phyloP scores from a whole-genome alignment of 2,329 filamentous ascomycete species.

The Diaporthe sp. region DNA sequence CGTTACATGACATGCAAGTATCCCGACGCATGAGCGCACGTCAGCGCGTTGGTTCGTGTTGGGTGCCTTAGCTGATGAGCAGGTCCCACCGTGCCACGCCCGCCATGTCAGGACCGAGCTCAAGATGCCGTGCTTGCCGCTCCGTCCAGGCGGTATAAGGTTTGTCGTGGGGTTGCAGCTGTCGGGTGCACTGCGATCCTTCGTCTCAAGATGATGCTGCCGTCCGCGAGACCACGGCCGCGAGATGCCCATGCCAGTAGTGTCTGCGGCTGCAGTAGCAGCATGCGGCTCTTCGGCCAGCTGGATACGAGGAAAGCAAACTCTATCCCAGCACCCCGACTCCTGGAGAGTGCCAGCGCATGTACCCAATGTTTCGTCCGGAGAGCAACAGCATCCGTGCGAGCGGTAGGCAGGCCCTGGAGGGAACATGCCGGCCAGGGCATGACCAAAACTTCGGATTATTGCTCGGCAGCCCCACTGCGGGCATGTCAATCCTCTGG shows the following conservation, averaged over 20 bases:
- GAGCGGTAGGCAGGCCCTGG: not conserved
- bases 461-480: slow-evolving; percentile 19
- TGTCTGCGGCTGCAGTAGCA: slow-evolving; percentile 12
- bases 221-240: not conserved
- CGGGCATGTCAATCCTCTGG: slow-evolving; percentile 17
- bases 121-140: not conserved
- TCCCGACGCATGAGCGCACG: not conserved
- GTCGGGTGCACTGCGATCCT: not conserved
- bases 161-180: not conserved
- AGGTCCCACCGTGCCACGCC: not conserved
- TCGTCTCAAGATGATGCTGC: not conserved
- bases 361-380: slow-evolving; percentile 11
- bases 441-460: slow-evolving; percentile 25
- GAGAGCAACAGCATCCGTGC: slow-evolving; percentile 10
- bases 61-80: not conserved
- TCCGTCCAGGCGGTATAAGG: not conserved
- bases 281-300: slow-evolving; percentile 26
- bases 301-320: slow-evolving; percentile 22
- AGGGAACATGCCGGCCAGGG: slow-evolving; percentile 14
- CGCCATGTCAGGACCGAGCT: not conserved
- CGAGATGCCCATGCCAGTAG: not conserved
- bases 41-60: slow-evolving; percentile 4
- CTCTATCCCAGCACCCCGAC: slow-evolving; percentile 11
- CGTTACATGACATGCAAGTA: not conserved
- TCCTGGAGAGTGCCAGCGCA: slow-evolving; percentile 17